A percentile compares a stretch with the other conserved stretches of the same genome.
These are phyloP conservation scores for Parasitella parasitica DNA, from an alignment of 371 early-diverging fungal genomes.

Conservation along the genomic window DNA sequence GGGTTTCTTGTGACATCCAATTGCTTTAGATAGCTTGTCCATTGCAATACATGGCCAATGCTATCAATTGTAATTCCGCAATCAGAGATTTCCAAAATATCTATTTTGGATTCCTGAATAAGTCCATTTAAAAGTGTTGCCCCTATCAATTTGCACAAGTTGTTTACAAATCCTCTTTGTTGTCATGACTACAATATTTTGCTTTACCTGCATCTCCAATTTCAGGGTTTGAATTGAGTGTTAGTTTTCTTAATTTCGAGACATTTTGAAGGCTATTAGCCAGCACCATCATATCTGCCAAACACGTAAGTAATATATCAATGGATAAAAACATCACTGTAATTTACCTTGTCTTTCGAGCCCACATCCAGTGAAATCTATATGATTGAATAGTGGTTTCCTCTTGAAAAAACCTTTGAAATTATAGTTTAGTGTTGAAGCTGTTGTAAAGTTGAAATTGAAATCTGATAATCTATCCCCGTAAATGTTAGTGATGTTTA, in stretches of 20 bases:
- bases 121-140: neutral
- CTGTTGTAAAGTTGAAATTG: neutral
- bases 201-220: slow-evolving; percentile 20
- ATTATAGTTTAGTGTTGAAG: neutral
- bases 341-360: neutral
- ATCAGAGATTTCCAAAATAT: slow-evolving; percentile 6
- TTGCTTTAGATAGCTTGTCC: slow-evolving; percentile 6
- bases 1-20: slow-evolving; percentile 11
- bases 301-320: too few species aligned
- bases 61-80: slow-evolving; percentile 10
- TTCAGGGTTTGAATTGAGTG: slow-evolving; percentile 9
- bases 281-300: slow-evolving; percentile 9
- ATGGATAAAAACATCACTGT: too few species aligned
- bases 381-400: neutral
- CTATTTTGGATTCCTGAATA: slow-evolving; percentile 4
- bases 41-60: neutral
- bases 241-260: neutral
- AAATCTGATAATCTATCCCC: slow-evolving; percentile 9
- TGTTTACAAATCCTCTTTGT: neutral
- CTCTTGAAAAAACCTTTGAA: neutral
- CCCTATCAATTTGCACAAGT: neutral
- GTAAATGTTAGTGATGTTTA: neutral
- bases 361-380: slow-evolving; percentile 17
- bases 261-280: slow-evolving; percentile 1
- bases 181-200: neutral